A percentile compares a stretch with the other conserved stretches of the same genome.
phyloP scores from a whole-genome alignment of 495 filamentous ascomycete species.

The Neurospora sp. region DNA sequence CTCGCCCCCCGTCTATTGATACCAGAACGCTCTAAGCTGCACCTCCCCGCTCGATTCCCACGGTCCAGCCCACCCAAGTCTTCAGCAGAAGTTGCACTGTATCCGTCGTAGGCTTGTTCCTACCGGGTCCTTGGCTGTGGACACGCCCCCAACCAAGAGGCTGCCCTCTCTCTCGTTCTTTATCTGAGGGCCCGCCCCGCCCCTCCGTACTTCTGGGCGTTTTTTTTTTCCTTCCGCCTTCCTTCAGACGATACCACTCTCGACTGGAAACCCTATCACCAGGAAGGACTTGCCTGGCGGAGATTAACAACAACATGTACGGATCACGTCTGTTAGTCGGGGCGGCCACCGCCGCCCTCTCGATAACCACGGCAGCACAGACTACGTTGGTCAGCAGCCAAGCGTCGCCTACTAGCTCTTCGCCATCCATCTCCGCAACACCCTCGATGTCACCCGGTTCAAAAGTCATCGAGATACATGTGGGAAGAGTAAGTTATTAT shows the following conservation, averaged over 20 bases:
- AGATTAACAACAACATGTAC: constrained; percentile 3
- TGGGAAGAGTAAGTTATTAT: constrained; percentile 21
- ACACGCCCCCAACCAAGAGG: neutral
- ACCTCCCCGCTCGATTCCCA: neutral
- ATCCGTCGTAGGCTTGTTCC: neutral
- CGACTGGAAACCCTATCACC: neutral
- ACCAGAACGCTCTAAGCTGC: neutral
- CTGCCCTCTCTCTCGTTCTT: neutral
- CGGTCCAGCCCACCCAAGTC: neutral
- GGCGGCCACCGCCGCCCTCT: constrained; percentile 6
- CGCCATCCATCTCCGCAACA: constrained; percentile 5
- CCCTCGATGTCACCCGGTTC: constrained; percentile 1
- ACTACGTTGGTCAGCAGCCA: neutral
- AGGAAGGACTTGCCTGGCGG: neutral
- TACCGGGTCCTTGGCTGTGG: neutral
- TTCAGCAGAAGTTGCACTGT: neutral
- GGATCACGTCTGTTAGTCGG: neutral
- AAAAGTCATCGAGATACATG: constrained; percentile 17
- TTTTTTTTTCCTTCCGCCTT: neutral
- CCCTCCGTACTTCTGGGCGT: neutral
- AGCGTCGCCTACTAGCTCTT: neutral
- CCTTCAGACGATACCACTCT: neutral
- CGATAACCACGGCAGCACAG: constrained; percentile 1
- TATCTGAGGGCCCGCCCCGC: neutral
- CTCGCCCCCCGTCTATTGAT: neutral